Evolutionary conservation across 192 early-diverging fungal genomes (phyloP).

Genomic region (Gamsiella multidivaricata): DNA sequence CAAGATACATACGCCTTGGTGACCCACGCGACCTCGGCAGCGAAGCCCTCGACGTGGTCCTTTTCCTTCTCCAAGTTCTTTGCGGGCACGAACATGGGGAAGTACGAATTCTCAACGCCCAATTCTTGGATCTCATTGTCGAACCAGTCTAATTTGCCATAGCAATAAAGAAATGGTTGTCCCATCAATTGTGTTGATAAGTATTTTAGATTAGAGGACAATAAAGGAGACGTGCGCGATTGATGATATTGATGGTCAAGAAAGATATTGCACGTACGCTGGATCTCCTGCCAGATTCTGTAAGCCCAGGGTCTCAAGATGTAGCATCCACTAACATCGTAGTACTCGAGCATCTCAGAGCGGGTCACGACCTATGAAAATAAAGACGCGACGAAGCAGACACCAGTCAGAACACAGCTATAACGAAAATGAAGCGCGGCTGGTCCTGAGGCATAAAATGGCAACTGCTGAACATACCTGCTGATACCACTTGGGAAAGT

Average conservation of each 20-base stretch:
- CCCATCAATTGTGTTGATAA: too few species aligned
- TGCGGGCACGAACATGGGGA: conserved; percentile 98
- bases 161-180: too few species aligned
- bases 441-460: neutral
- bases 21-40: conserved; percentile 99
- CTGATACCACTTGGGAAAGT: conserved; percentile 95
- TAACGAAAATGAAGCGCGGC: neutral
- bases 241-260: neutral
- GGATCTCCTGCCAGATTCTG: conserved; percentile 98
- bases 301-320: conserved; percentile 96
- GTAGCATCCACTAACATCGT: conserved; percentile 98
- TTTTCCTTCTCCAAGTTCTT: conserved; percentile 93
- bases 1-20: conserved; percentile 79
- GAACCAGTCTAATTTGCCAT: conserved; percentile 77
- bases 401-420: neutral
- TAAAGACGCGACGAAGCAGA: neutral
- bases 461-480: conserved; percentile 61
- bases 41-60: conserved; percentile 99
- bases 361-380: conserved; percentile 75
- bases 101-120: conserved; percentile 98
- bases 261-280: conserved; percentile 60
- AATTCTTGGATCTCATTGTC: conserved; percentile 88
- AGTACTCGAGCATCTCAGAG: conserved; percentile 99
- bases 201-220: too few species aligned
- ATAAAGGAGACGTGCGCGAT: neutral